Evolutionary conservation across 768 basidiomycete species (phyloP).

Genomic region (Gautieria morchelliformis): DNA sequence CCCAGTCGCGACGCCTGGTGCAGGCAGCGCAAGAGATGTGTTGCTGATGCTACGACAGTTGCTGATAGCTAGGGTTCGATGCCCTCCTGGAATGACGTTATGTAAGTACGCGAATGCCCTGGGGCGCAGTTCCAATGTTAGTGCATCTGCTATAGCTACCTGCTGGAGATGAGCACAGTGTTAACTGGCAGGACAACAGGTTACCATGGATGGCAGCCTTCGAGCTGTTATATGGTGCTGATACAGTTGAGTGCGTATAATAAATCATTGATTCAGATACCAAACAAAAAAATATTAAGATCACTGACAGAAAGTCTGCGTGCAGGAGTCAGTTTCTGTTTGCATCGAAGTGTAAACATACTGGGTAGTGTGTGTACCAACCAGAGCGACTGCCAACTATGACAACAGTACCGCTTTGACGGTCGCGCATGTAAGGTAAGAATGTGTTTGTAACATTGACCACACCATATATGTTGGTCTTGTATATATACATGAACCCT

Average conservation of each 20-base stretch:
- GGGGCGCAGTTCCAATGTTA: slow-evolving; percentile 44
- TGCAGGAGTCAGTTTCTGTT: background rate
- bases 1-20: background rate
- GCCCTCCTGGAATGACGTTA: slow-evolving; percentile 51
- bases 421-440: slow-evolving; percentile 42
- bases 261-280: background rate
- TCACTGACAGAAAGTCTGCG: background rate
- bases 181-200: slow-evolving; percentile 16
- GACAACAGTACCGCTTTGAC: slow-evolving; percentile 34
- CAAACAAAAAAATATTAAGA: background rate
- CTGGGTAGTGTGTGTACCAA: slow-evolving; percentile 26
- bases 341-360: background rate
- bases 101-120: slow-evolving; percentile 45
- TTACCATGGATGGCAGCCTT: slow-evolving; percentile 53
- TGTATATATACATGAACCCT: slow-evolving; percentile 28
- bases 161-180: background rate
- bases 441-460: slow-evolving; percentile 44
- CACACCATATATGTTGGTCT: slow-evolving; percentile 36
- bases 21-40: background rate
- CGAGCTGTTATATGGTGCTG: slow-evolving; percentile 41
- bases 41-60: slow-evolving; percentile 12
- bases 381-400: slow-evolving; percentile 46
- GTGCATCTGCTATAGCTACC: slow-evolving; percentile 44
- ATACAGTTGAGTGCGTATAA: background rate
- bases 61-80: slow-evolving; percentile 51